A percentile compares a stretch with the other conserved stretches of the same genome.
phyloP scores from a whole-genome alignment of 345 rosid genomes.

The Geranium brycei region DNA sequence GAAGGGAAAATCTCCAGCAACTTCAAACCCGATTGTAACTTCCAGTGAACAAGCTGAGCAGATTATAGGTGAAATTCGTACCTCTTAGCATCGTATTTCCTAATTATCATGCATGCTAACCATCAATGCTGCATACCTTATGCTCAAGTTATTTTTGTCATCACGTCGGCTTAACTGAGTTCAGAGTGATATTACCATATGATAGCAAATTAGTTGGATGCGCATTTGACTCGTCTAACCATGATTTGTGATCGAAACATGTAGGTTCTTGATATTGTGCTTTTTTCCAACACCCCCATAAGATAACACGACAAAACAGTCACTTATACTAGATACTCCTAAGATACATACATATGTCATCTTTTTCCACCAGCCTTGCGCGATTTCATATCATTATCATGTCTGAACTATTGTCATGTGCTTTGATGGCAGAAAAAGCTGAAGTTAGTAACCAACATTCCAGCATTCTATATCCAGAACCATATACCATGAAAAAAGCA shows the following conservation, averaged over 20 bases:
- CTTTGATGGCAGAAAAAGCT: constrained; percentile 7
- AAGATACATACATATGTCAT: no score
- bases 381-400: constrained; percentile 1
- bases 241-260: no score
- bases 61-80: neutral
- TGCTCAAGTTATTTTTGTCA: neutral
- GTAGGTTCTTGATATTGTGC: no score
- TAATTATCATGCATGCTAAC: neutral
- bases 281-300: no score
- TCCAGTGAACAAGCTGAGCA: constrained; percentile 5
- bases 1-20: no score
- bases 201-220: no score
- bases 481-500: neutral
- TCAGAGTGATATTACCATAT: neutral
- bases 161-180: neutral
- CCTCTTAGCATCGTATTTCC: neutral
- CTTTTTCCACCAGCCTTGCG: neutral
- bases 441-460: no score
- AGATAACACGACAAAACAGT: no score
- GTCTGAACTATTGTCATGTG: neutral
- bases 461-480: constrained; percentile 9
- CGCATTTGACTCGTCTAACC: neutral
- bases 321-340: no score
- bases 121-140: neutral
- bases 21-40: constrained; percentile 10